Base-by-base conservation (phyloP, 441 rosid genomes). In the Gossypium aridum region DNA sequence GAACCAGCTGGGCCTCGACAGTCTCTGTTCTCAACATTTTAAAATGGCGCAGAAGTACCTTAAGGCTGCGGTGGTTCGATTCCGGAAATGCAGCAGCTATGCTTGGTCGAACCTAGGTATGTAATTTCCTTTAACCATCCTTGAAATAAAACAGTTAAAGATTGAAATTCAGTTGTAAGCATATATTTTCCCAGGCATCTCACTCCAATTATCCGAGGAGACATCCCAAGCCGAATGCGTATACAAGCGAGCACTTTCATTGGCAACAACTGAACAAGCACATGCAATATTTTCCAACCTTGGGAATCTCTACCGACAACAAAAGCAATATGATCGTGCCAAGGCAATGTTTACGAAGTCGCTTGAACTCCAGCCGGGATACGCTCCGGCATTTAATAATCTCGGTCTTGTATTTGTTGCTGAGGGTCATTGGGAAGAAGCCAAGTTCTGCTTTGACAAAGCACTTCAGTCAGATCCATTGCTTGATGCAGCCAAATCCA, bases 1-100 rank as follows among this genome's bases (percentile, higher is more conserved):
- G 99, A 88, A 93, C 87, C 99, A 93, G 82, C 94, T 95, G 53
- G 99, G 99, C 78, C 90, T 95, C 75, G 98, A 93, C 76, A 80
- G 83, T 82, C 97, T 95, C 56, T 87, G 92, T 79, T 83, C 90
- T 25, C 86, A 77, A 73, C 87, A 88, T 61, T 92, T 88, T 85
- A 85, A 84, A 84, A 77, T 79, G 66, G 91, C 98, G 23, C 92
- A 92, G 71, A 91, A 89, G 80, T 91, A 95, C 85, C 87, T 95
- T 74, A 95, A 95, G 80, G 88, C 86, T 67, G 92, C 98, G 2
- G 88, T 87, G 72, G 78, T 87, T 59, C 93, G 84, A 61, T 82
- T 86, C 74, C 85, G 73, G 77, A 90, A 88, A 75, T 85, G 90
- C 83, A 82, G 94, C 83, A 80, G 94, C 83, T 88, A 84, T 71